Base-by-base conservation (phyloP, 2,329 filamentous ascomycete species). In the Stagonosporopsis chrysanthemi region DNA sequence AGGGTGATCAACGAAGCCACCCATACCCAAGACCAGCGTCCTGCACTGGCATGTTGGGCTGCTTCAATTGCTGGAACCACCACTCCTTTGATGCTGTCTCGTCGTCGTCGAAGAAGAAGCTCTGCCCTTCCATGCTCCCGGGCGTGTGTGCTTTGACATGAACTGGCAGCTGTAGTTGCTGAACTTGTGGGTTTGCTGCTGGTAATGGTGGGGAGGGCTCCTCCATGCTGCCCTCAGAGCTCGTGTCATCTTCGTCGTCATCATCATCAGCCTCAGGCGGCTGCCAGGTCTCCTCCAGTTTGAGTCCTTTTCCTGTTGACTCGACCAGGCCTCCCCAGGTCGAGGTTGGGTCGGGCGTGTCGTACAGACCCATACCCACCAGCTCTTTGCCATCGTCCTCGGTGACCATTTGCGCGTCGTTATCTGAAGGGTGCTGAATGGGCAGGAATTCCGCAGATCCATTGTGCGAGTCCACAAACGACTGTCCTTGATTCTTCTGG, bases 361-460 rank as follows among this genome's bases (percentile, higher is more conserved):
- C 90, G 74, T 95, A 95, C 0, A 95, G 83, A 0, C 91, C 91
- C 84, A 95, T 88, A 19, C 90, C 90, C n/a, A 92, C 83, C 1
- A 94, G 82, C 58, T 92, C 88, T 68, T 92, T 90, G 35, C 86
- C 88, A 14, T 84, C 80, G 24, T 81, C 72, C 26, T 86, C 85
- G 19, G 85, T 85, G 44, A 84, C 63, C 55, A 84, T 83, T 44
- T 86, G 83, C 11, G 82, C 74, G 29, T 81, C 72, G 19, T 73
- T 70, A 14, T 81, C 77, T 47, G 82, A 79, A 2, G 60, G 53
- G 42, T 84, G 79, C 61, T 86, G 83, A 3, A 79, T 75, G 4
- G 81, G 80, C 2, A 85, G 77, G 48, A 86, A 85, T 43, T 84
- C 81, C 58, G 61, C 54, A 4, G 73, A 73, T 14, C 49, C 65